Percentiles rank a stretch among this genome's conserved stretches.
Conservation (phyloP, 371 early-diverging fungal genomes). For the Modicella reniformis region DNA sequence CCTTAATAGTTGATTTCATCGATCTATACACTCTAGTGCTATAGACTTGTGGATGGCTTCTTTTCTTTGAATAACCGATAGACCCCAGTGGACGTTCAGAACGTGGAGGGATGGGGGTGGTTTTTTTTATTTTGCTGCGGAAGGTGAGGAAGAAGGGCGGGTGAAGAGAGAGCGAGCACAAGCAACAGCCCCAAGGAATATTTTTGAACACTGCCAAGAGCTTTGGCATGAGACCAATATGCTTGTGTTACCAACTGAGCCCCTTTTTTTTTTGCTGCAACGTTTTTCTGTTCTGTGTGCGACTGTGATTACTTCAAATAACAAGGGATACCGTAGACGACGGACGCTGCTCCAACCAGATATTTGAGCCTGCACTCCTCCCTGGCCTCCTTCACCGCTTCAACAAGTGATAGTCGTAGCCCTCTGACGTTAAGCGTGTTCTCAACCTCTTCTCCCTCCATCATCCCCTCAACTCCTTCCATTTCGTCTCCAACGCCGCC, state of each 20-base stretch:
- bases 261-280: too few relatives aligned
- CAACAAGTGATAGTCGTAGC: slow-evolving; percentile 65
- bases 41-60: not conserved
- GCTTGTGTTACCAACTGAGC: too few relatives aligned
- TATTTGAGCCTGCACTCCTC: slow-evolving; percentile 82
- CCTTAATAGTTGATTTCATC: not conserved
- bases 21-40: not conserved
- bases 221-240: too few relatives aligned
- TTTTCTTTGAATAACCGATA: too few relatives aligned
- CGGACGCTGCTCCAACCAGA: slow-evolving; percentile 94
- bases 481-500: not conserved
- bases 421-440: not conserved
- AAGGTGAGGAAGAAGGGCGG: not conserved
- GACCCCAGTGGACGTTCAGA: too few relatives aligned
- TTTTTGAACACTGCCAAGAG: too few relatives aligned
- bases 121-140: not conserved
- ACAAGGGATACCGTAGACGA: slow-evolving; percentile 94
- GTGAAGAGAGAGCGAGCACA: not conserved
- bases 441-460: not conserved
- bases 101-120: too few relatives aligned
- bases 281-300: too few relatives aligned
- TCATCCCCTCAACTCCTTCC: not conserved
- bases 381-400: slow-evolving; percentile 81
- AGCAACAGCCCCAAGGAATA: not conserved
- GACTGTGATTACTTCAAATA: slow-evolving; percentile 27